phyloP scores from a whole-genome alignment of 345 rosid genomes.

The Citrus inodora region DNA sequence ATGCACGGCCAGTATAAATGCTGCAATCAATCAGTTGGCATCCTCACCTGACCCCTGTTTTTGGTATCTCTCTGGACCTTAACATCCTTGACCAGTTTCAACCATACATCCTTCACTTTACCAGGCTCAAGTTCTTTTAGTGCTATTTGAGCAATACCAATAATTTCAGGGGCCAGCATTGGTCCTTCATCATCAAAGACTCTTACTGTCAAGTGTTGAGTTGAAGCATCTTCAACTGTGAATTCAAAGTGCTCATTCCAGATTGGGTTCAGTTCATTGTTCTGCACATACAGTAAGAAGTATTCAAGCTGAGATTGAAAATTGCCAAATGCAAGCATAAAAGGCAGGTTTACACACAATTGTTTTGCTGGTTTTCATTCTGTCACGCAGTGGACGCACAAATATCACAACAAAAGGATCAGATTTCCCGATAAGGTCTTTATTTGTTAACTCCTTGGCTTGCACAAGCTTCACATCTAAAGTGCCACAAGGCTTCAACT shows the following conservation, averaged over 20 bases:
- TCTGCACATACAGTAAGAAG: conserved; percentile 33
- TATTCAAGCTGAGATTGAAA: not conserved
- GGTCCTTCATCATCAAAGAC: conserved; percentile 93
- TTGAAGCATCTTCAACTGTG: conserved; percentile 66
- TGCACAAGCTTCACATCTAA: conserved; percentile 91
- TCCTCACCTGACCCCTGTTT: conserved; percentile 71
- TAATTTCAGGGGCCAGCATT: conserved; percentile 70
- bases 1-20: not conserved
- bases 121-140: conserved; percentile 69
- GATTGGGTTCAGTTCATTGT: conserved; percentile 73
- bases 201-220: conserved; percentile 76
- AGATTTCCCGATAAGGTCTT: conserved; percentile 87
- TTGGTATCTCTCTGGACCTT: conserved; percentile 81
- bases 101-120: conserved; percentile 79
- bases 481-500: conserved; percentile 82
- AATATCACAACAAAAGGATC: conserved; percentile 82
- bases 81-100: conserved; percentile 80
- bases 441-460: conserved; percentile 77
- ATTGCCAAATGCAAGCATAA: not conserved
- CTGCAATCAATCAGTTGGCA: not conserved
- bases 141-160: conserved; percentile 65
- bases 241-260: conserved; percentile 96
- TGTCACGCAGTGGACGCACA: conserved; percentile 70
- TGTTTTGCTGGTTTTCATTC: conserved; percentile 69
- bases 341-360: conserved; percentile 43